phyloP scores from a whole-genome alignment of 31 red algal species.

The Endocladia muricata region DNA sequence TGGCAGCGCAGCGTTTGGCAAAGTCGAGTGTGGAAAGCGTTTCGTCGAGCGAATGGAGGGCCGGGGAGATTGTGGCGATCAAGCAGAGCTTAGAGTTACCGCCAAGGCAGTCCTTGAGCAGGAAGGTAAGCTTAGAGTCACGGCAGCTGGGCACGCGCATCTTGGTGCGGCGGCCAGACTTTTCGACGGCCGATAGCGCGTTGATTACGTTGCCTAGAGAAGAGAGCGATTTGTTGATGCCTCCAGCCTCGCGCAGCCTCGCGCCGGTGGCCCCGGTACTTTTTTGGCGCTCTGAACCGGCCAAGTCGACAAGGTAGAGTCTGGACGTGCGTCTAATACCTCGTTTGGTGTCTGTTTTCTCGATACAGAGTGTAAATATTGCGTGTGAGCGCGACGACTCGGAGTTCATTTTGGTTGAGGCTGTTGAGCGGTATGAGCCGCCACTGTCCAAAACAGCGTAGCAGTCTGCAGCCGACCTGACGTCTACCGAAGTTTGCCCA shows the following conservation, averaged over 20 bases:
- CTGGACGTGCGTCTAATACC: conserved; percentile 39
- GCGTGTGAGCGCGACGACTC: conserved; percentile 75
- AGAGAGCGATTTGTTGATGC: conserved; percentile 91
- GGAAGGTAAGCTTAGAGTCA: conserved; percentile 86
- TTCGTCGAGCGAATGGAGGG: conserved; percentile 69
- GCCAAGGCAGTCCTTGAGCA: conserved; percentile 93
- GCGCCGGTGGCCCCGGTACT: conserved; percentile 67
- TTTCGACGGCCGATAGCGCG: conserved; percentile 37
- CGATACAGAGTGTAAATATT: conserved; percentile 76
- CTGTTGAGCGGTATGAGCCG: conserved; percentile 60
- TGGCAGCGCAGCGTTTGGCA: conserved; percentile 71
- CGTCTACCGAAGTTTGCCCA: conserved; percentile 23
- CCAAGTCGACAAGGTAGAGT: conserved; percentile 92
- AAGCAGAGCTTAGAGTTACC: conserved; percentile 76
- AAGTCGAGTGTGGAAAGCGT: conserved; percentile 85
- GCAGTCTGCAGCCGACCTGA: conserved; percentile 42
- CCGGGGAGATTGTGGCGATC: conserved; percentile 87
- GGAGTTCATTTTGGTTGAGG: conserved; percentile 90
- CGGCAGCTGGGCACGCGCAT: conserved; percentile 88
- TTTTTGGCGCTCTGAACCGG: conserved; percentile 87
- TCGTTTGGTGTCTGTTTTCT: too few relatives aligned
- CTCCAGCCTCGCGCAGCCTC: conserved; percentile 72
- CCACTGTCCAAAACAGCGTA: conserved; percentile 53
- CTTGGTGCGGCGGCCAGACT: background rate
- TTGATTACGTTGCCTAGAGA: conserved; percentile 90